A percentile compares a stretch with the other conserved stretches of the same genome.
Conservation (phyloP, 2,329 filamentous ascomycete genomes). For the Ophiostoma himal-ulmi region DNA sequence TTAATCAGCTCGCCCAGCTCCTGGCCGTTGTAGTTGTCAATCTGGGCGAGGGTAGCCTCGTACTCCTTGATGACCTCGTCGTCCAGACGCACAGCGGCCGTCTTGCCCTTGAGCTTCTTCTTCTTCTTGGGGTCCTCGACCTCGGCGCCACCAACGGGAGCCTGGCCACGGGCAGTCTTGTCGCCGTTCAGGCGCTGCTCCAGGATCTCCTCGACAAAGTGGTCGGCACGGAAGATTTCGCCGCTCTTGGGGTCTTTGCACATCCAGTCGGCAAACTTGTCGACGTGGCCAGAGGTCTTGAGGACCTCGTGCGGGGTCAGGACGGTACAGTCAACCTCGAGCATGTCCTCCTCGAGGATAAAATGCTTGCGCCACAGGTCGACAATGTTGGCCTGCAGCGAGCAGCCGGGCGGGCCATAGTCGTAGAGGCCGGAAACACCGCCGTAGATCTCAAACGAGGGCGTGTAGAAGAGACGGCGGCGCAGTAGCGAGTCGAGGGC, state of each 20-base stretch:
- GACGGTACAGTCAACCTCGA: constrained; percentile 90
- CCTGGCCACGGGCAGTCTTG: constrained; percentile 75
- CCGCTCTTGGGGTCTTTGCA: constrained; percentile 97
- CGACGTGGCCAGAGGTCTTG: constrained; percentile 93
- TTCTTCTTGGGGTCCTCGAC: constrained; percentile 44
- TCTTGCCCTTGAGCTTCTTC: constrained; percentile 85
- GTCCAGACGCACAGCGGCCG: constrained; percentile 77
- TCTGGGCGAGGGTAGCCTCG: constrained; percentile 81
- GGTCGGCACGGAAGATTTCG: constrained; percentile 92
- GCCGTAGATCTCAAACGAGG: constrained; percentile 91
- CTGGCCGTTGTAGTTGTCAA: constrained; percentile 89
- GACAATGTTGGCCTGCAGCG: constrained; percentile 80
- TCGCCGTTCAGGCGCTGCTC: constrained; percentile 82
- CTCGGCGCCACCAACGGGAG: constrained; percentile 63
- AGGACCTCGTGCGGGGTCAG: constrained; percentile 89
- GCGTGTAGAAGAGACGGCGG: constrained; percentile 89
- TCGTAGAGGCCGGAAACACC: constrained; percentile 86
- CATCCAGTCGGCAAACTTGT: constrained; percentile 99
- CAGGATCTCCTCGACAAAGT: constrained; percentile 91
- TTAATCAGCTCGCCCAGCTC: constrained; percentile 82
- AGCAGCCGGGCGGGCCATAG: constrained; percentile 83
- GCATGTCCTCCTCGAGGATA: constrained; percentile 88
- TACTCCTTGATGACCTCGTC: constrained; percentile 84
- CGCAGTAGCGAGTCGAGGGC: constrained; percentile 79
- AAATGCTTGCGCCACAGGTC: constrained; percentile 92